Evolutionary conservation across 108 stramenopile species (phyloP), one percentile per base, ranked within the genome.

Genomic region (Skeletonema potamos): DNA sequence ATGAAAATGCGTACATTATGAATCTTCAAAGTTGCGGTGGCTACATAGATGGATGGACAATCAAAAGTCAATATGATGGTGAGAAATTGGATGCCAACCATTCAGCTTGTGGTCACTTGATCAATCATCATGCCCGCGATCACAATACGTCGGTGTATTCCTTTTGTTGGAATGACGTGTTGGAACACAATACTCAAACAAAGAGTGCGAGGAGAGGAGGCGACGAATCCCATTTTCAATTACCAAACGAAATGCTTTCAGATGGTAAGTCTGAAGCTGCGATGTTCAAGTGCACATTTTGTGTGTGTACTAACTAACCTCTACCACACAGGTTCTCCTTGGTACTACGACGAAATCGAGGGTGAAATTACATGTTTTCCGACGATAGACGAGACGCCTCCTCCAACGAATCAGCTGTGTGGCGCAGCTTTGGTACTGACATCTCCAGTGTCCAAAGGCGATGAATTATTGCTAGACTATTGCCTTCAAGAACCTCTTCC

Each of bases 1-100:
- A 79, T 2, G 54, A 76, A 18, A 85, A 82, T 75, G 84, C 72
- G 0, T 85, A 82, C 54, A 75, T 85, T n/a, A 43, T 82, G 74
- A 85, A 82, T 65, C 57, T 85, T 29, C 37, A 51, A 17, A 39
- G 34, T 11, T 39, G 61, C 9, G 81, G 84, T 17, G 81, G 77
- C 2, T 85, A 79, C 36, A 67, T 85, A 27, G 77, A 82, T 63
- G 84, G 77, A 12, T 60, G 30, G 28, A 62, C 68, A 12, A 28
- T 70, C 15, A 43, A 60, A 41, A 67, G 63, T 62, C 46, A 69
- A 10, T 51, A 72, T 34, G 18, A 24, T 58, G 27, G 46, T 10
- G 39, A 29, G 30, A 34, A 64, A 15, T 61, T 81, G 34, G 71
- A 79, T 68, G 37, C 18, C 12, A 79, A 82, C 58, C 84, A 73